Conservation (phyloP, 352 stramenopile species). For the Phytophthora macrochlamydospora region DNA sequence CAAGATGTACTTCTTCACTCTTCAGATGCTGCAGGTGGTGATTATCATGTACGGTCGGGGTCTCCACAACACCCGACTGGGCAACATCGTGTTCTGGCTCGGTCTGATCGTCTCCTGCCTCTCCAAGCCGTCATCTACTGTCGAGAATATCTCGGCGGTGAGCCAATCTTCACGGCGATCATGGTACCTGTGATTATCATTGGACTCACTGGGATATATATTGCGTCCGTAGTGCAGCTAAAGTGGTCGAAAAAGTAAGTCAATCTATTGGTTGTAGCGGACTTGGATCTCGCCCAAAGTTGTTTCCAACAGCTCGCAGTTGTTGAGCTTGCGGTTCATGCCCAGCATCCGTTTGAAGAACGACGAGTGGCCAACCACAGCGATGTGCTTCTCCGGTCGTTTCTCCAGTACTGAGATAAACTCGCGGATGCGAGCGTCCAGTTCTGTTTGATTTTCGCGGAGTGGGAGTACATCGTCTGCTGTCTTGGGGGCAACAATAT, state of each 20-base stretch:
- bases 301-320: conserved; percentile 76
- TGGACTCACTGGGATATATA: not conserved
- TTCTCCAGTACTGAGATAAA: conserved; percentile 62
- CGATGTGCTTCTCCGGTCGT: conserved; percentile 73
- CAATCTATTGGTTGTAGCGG: conserved; percentile 14
- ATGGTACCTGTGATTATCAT: not conserved
- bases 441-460: conserved; percentile 56
- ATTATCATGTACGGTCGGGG: not conserved
- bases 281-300: conserved; percentile 25
- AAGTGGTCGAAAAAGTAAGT: not conserved
- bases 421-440: conserved; percentile 69
- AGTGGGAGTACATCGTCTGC: conserved; percentile 59
- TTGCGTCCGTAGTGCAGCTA: not conserved
- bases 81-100: not conserved
- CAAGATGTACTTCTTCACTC: not conserved
- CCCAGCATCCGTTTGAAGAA: conserved; percentile 88
- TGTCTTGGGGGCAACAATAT: conserved; percentile 35
- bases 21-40: not conserved
- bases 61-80: not conserved
- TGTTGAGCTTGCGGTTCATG: conserved; percentile 79
- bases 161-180: not conserved
- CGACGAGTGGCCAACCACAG: conserved; percentile 80
- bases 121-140: not conserved
- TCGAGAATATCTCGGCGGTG: not conserved
- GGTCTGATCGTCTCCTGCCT: not conserved